phyloP scores from a whole-genome alignment of 768 basidiomycete genomes.

The Collybia sp. region DNA sequence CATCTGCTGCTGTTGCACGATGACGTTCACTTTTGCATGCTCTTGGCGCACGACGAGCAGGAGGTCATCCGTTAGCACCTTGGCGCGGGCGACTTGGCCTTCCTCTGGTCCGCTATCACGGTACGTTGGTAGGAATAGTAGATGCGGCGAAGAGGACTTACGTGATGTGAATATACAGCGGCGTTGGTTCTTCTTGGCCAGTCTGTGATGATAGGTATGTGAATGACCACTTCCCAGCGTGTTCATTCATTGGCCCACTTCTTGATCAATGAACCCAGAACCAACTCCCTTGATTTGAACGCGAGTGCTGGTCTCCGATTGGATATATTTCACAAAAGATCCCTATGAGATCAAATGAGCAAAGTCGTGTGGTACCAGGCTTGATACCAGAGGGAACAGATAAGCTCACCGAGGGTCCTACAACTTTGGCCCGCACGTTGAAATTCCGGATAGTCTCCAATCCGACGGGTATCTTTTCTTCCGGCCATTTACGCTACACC shows the following conservation, averaged over 20 bases:
- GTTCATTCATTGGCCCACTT: constrained; percentile 5
- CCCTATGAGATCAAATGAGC: constrained; percentile 42
- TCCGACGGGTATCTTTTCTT: constrained; percentile 89
- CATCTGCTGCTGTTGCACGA: constrained; percentile 75
- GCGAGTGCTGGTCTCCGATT: constrained; percentile 87
- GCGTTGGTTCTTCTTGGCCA: constrained; percentile 81
- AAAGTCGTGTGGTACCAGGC: too few species aligned
- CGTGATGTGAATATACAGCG: constrained; percentile 92
- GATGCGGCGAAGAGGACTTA: constrained; percentile 31
- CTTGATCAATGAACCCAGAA: constrained; percentile 82
- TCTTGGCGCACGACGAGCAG: constrained; percentile 85
- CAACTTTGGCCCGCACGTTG: constrained; percentile 96
- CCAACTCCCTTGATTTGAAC: constrained; percentile 95
- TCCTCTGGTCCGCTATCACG: constrained; percentile 70
- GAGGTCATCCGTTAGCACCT: constrained; percentile 84
- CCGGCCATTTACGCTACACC: constrained; percentile 89
- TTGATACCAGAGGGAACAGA: too few species aligned
- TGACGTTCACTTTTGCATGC: constrained; percentile 71
- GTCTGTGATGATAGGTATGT: constrained; percentile 36
- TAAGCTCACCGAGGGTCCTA: constrained; percentile 77
- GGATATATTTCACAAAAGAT: constrained; percentile 95
- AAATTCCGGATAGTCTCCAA: constrained; percentile 93
- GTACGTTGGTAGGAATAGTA: constrained; percentile 3
- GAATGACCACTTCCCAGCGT: too few species aligned
- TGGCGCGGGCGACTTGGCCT: constrained; percentile 80